These are phyloP conservation scores for Grosmannia clavigera DNA, from an alignment of 2,329 filamentous ascomycete genomes.

Conservation along the genomic window DNA sequence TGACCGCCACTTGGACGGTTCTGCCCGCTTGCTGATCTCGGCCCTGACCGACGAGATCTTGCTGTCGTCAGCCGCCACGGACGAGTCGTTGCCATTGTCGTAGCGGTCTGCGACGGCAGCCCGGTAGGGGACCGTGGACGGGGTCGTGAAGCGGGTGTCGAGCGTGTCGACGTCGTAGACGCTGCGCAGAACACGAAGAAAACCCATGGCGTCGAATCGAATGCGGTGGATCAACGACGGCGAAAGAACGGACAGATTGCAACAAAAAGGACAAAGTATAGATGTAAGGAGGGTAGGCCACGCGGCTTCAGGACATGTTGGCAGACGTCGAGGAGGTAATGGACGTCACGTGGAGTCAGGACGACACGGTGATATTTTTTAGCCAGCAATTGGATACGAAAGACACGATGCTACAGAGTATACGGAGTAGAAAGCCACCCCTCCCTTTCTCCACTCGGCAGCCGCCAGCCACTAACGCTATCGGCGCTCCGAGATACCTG, in stretches of 20 bases:
- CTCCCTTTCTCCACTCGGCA: neutral
- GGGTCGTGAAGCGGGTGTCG: constrained; percentile 41
- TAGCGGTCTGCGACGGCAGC: constrained; percentile 27
- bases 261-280: neutral
- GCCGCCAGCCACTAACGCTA: neutral
- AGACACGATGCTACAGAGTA: neutral
- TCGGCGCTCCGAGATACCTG: neutral
- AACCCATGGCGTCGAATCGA: constrained; percentile 10
- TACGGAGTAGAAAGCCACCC: neutral
- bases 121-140: constrained; percentile 56
- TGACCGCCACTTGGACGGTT: constrained; percentile 70
- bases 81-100: constrained; percentile 11
- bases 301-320: neutral
- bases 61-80: constrained; percentile 18
- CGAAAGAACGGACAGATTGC: neutral
- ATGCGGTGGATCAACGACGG: neutral
- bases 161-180: constrained; percentile 35
- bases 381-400: neutral
- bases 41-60: neutral
- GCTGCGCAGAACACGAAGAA: constrained; percentile 36
- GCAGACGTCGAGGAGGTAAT: neutral
- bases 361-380: neutral
- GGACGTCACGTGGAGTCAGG: neutral
- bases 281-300: neutral
- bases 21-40: constrained; percentile 23